These are phyloP conservation scores for Pulveroboletus sp. DNA, from an alignment of 768 basidiomycete species.

Conservation along the genomic window DNA sequence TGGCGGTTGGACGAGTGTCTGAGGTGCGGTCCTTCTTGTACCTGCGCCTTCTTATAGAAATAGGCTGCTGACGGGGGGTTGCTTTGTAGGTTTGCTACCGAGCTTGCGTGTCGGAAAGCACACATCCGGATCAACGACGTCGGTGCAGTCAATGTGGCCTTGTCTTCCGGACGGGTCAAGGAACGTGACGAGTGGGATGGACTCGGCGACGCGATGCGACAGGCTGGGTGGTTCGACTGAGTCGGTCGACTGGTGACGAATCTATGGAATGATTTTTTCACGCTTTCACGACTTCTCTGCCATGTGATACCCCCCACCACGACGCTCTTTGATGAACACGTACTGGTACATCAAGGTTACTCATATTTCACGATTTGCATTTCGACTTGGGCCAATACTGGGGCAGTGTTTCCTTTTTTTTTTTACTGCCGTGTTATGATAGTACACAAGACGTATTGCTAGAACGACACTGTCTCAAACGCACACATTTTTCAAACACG, in stretches of 20 bases:
- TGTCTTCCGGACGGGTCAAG: slow-evolving; percentile 13
- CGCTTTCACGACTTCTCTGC: not conserved
- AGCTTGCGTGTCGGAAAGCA: slow-evolving; percentile 73
- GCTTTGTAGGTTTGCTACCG: slow-evolving; percentile 67
- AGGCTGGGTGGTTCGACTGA: slow-evolving; percentile 70
- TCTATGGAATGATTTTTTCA: not conserved
- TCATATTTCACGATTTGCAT: not conserved
- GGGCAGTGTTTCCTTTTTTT: not conserved
- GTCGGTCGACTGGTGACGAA: not conserved
- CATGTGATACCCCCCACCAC: slow-evolving; percentile 1
- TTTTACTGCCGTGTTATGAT: not conserved
- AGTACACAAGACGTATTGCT: slow-evolving; percentile 3
- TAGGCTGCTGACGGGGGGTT: not conserved
- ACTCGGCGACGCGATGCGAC: slow-evolving; percentile 66
- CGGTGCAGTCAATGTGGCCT: slow-evolving; percentile 2
- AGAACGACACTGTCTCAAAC: not conserved
- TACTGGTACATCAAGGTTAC: not conserved
- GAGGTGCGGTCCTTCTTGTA: slow-evolving; percentile 39
- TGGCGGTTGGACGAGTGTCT: slow-evolving; percentile 85
- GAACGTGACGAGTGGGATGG: slow-evolving; percentile 59
- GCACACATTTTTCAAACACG: slow-evolving; percentile 39
- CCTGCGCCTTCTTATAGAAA: not conserved
- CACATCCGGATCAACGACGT: slow-evolving; percentile 4
- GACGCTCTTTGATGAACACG: not conserved
- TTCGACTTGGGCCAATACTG: too few species aligned